Percentiles rank a stretch among this genome's conserved stretches.
These are phyloP conservation scores for Penicillium paradoxum DNA, from an alignment of 495 filamentous ascomycete genomes.

Conservation along the genomic window DNA sequence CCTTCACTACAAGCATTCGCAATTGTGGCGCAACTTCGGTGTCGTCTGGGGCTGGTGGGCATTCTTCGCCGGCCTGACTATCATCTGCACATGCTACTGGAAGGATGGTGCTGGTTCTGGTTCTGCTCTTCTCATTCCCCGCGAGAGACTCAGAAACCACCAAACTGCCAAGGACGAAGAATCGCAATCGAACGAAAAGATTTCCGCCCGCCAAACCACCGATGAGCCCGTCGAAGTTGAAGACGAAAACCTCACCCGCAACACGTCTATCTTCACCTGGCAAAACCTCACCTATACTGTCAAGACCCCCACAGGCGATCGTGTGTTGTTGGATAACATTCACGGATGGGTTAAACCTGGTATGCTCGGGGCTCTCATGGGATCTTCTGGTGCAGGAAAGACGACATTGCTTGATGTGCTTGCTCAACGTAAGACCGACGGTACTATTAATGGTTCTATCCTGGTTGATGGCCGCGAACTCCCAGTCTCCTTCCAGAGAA, in stretches of 20 bases:
- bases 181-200: conserved; percentile 20
- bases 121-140: conserved; percentile 32
- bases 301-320: conserved; percentile 36
- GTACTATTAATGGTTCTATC: conserved; percentile 81
- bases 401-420: conserved; percentile 52
- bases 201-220: not conserved
- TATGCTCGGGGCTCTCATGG: conserved; percentile 67
- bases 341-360: conserved; percentile 92
- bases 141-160: conserved; percentile 30
- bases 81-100: conserved; percentile 33
- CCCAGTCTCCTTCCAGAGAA: conserved; percentile 75
- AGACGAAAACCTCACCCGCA: conserved; percentile 34
- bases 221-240: conserved; percentile 10
- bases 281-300: conserved; percentile 54
- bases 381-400: conserved; percentile 61
- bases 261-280: conserved; percentile 58
- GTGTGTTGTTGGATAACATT: conserved; percentile 65
- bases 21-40: conserved; percentile 45
- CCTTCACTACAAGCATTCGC: conserved; percentile 40
- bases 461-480: conserved; percentile 74
- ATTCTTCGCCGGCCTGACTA: conserved; percentile 31
- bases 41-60: conserved; percentile 41
- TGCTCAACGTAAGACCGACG: conserved; percentile 71
- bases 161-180: conserved; percentile 27
- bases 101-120: conserved; percentile 24